A percentile compares a stretch with the other conserved stretches of the same genome.
phyloP scores from a whole-genome alignment of 306 rosid species.

The Calophaca sinica region DNA sequence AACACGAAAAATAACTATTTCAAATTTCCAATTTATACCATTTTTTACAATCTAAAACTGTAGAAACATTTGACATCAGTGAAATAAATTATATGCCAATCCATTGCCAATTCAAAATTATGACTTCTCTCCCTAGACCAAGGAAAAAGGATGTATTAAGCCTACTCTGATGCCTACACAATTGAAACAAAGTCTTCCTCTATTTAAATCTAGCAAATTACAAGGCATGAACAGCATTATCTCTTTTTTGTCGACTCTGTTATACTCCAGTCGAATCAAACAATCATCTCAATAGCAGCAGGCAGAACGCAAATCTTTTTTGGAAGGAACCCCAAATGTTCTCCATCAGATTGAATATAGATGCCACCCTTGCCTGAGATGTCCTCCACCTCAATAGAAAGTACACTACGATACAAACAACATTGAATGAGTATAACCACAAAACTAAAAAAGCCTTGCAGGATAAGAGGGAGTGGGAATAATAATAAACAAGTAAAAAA shows the following conservation, averaged over 20 bases:
- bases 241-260: background rate
- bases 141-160: constrained; percentile 5
- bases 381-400: constrained; percentile 81
- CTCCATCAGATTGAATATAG: constrained; percentile 93
- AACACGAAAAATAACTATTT: background rate
- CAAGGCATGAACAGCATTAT: constrained; percentile 37
- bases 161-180: constrained; percentile 15
- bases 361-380: constrained; percentile 64
- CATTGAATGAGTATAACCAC: constrained; percentile 38
- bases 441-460: constrained; percentile 21
- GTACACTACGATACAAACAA: constrained; percentile 55
- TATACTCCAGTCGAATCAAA: constrained; percentile 51
- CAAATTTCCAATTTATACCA: constrained; percentile 21
- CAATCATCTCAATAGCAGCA: constrained; percentile 84
- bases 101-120: constrained; percentile 29
- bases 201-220: constrained; percentile 24
- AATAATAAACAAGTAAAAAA: background rate
- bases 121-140: constrained; percentile 16
- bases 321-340: constrained; percentile 88
- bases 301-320: constrained; percentile 77
- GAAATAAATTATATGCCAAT: constrained; percentile 23
- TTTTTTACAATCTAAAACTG: constrained; percentile 19
- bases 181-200: constrained; percentile 33
- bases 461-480: background rate
- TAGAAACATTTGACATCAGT: constrained; percentile 32